Evolutionary conservation across 495 filamentous ascomycete species (phyloP).

Genomic region (Penicillium alfredii): DNA sequence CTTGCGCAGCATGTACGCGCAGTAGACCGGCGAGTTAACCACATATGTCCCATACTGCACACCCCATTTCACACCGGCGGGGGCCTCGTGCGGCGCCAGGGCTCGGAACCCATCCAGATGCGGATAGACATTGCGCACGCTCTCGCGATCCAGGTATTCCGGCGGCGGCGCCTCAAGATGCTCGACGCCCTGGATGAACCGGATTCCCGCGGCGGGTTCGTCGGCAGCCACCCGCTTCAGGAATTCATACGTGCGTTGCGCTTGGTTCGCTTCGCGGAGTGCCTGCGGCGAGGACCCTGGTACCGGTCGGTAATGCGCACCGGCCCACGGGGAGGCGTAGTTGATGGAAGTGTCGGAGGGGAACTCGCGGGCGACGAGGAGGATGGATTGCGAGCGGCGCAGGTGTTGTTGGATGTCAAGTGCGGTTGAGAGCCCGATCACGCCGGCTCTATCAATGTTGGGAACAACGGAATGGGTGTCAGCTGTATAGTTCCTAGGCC

Average conservation of each 20-base stretch:
- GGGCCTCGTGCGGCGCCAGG: constrained; percentile 34
- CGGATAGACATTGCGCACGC: constrained; percentile 21
- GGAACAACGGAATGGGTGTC: too few relatives aligned
- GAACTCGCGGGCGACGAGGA: constrained; percentile 53
- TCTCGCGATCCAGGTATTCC: constrained; percentile 35
- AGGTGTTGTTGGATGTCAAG: constrained; percentile 43
- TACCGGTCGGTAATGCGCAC: constrained; percentile 55
- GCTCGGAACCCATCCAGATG: constrained; percentile 42
- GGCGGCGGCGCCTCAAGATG: constrained; percentile 49
- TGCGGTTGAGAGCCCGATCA: constrained; percentile 52
- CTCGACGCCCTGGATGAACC: constrained; percentile 49
- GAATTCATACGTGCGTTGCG: constrained; percentile 44
- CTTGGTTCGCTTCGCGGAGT: constrained; percentile 44
- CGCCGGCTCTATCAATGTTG: constrained; percentile 53
- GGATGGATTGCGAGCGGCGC: constrained; percentile 32
- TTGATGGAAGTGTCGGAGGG: constrained; percentile 49
- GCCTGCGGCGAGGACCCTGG: constrained; percentile 38
- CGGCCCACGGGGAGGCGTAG: constrained; percentile 62
- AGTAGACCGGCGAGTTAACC: constrained; percentile 59
- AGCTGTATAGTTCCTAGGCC: too few relatives aligned
- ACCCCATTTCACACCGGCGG: constrained; percentile 47
- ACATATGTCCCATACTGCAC: constrained; percentile 53
- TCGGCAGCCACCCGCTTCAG: constrained; percentile 37
- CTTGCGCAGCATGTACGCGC: constrained; percentile 46
- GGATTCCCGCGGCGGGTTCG: constrained; percentile 48